phyloP scores from a whole-genome alignment of 2,329 filamentous ascomycete genomes.

The Microascus cirrosus region DNA sequence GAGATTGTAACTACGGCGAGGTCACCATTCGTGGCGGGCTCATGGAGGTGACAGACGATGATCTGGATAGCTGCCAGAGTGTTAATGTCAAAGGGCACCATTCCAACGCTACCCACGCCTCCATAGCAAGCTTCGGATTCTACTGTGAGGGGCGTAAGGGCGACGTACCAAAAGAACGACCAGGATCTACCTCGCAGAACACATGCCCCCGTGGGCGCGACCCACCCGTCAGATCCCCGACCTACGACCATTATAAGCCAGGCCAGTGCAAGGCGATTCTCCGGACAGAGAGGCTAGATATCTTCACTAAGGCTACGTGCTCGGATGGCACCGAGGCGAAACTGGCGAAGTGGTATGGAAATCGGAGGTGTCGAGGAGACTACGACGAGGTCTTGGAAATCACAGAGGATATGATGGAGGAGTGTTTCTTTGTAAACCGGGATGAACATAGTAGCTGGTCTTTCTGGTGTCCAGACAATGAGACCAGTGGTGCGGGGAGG shows the following conservation, averaged over 20 bases:
- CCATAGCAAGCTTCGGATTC: conserved; percentile 6
- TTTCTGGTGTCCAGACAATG: background rate
- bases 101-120: conserved; percentile 5
- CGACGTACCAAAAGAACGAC: conserved; percentile 5
- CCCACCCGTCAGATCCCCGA: conserved; percentile 1
- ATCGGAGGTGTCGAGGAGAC: conserved; percentile 57
- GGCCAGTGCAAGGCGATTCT: conserved; percentile 8
- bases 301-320: conserved; percentile 7
- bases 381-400: conserved; percentile 55
- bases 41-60: conserved; percentile 6
- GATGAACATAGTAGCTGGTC: background rate
- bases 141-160: conserved; percentile 8
- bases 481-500: background rate
- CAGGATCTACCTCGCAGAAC: conserved; percentile 7
- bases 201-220: conserved; percentile 5
- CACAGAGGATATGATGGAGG: conserved; percentile 10
- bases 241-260: conserved; percentile 7
- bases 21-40: conserved; percentile 8
- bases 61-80: conserved; percentile 5
- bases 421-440: conserved; percentile 7
- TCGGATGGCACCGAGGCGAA: conserved; percentile 11
- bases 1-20: conserved; percentile 8
- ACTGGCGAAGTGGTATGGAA: conserved; percentile 34
- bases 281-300: conserved; percentile 6
- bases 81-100: conserved; percentile 4